phyloP scores from a whole-genome alignment of 306 rosid genomes.

The Potentilla sterilis region DNA sequence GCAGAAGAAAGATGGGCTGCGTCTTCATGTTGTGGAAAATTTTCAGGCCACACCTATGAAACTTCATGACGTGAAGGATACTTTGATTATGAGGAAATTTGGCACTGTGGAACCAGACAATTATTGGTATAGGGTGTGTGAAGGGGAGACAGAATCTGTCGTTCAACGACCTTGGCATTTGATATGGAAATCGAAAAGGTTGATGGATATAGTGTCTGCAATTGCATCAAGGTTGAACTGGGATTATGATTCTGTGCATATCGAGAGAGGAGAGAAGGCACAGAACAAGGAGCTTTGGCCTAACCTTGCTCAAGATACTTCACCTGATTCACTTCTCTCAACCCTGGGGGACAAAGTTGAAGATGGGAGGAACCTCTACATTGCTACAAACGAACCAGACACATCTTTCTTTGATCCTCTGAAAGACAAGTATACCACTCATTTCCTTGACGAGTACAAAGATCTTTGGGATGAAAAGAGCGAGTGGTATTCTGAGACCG shows the following conservation, averaged over 20 bases:
- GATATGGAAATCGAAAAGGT: conserved; percentile 89
- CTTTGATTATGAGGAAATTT: conserved; percentile 87
- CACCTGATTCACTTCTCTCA: conserved; percentile 72
- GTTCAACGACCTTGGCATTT: conserved; percentile 94
- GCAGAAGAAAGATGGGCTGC: conserved; percentile 67
- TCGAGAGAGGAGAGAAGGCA: conserved; percentile 94
- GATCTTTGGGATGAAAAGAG: conserved; percentile 84
- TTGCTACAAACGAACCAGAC: conserved; percentile 81
- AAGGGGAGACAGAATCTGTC: conserved; percentile 88
- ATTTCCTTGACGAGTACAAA: conserved; percentile 88
- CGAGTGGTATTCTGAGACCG: conserved; percentile 81
- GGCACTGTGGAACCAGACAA: conserved; percentile 92
- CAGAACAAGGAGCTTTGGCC: conserved; percentile 94
- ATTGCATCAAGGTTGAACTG: conserved; percentile 78
- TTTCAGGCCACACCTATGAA: conserved; percentile 81
- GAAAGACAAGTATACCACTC: conserved; percentile 84
- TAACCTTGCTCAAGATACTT: conserved; percentile 80
- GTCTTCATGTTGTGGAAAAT: conserved; percentile 80
- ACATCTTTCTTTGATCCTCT: conserved; percentile 71
- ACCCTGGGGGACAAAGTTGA: conserved; percentile 71
- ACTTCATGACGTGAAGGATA: conserved; percentile 62
- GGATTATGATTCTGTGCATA: conserved; percentile 91
- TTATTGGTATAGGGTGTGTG: conserved; percentile 95
- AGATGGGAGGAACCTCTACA: conserved; percentile 81
- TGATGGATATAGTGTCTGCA: conserved; percentile 91